Evolutionary conservation across 257 asterid genomes (phyloP), one percentile per base, ranked within the genome.

Genomic region (Petunia secreta): DNA sequence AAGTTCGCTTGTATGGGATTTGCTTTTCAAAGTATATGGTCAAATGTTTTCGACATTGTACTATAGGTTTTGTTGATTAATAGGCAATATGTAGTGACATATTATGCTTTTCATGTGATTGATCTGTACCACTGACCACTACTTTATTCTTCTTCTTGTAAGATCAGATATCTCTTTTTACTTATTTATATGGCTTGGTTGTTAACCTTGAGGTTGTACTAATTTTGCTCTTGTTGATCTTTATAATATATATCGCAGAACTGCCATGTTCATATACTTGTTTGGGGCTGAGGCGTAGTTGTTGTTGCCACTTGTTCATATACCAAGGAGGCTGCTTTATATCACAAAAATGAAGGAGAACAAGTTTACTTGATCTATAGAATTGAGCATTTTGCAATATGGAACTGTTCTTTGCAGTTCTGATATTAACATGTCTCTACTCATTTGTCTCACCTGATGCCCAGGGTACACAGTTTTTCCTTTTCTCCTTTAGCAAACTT

Each of bases 361-460:
- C 52, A 39, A 13, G n/a, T 69, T 81, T 62, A 85, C 75, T 76
- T 77, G 57, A 65, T 62, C 52, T 57, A 58, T 14, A 8, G 53
- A 75, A 68, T 40, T 41, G 55, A 52, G 75, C 77, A 63, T 6
- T 53, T 43, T 50, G 68, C 80, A 77, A 48, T 66, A 84, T 88
- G 88, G 82, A 69, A 16, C 82, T 80, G 71, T 79, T 79, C 79
- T 63, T 86, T 43, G 77, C 62, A 71, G 74, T 83, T 67, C 46
- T 86, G 75, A 41, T 81, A 63, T 66, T 82, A 10, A 75, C 75
- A 37, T 78, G 75, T 60, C 77, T 85, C 55, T 38, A 52, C 48
- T 75, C 86, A 48, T 52, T 81, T 60, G 89, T 85, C 64, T 71
- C 84, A 4, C 86, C 91, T 41, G 81, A 85, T 80, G 79, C 77